Base-by-base conservation (phyloP, 768 basidiomycete species). In the Tricholoma sp. region DNA sequence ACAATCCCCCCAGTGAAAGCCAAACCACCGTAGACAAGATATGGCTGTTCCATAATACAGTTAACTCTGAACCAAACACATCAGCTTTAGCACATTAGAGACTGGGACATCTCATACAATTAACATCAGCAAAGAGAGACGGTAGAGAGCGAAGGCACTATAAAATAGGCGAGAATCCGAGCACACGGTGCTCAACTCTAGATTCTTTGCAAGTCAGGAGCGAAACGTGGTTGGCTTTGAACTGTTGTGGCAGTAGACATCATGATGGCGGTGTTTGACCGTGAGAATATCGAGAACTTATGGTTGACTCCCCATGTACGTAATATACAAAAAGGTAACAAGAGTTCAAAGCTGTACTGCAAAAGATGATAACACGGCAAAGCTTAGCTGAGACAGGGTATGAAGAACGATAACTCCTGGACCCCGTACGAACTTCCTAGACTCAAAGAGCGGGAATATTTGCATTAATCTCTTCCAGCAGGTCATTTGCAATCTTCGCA, bases 401-500 rank as follows among this genome's bases (percentile, higher is more conserved):
- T 10, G 2, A 50, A 18, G 27, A 4, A 27, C 24, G 46, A 27
- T 14, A 24, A 7, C 29, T 16, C 29, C 22, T 24, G 22, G n/a
- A 29, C 27, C 21, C 27, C 47, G 31, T 50, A 31, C 16, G 6
- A 27, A 27, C 46, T 27, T 24, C 46, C 10, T 27, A 35, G 10
- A 16, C 41, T 56, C 49, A 69, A 70, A 59, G 74, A 19, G 69
- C 50, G 49, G 81, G 81, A 59, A 82, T 75, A 66, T 80, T 77
- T 47, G 75, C 73, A 50, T 75, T 71, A 49, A 83, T 79, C 62
- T 79, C 78, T 55, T 86, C 83, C 58, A 89, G 69, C 34, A 91
- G 74, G 47, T 89, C 88, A 59, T 79, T 74, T 7, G 88, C 87
- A 59, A 88, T 82, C 73, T 88, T 88, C 41, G 85, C 82, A 65